Percentiles rank a stretch among this genome's conserved stretches.
These are phyloP conservation scores for Exsudoporus frostii DNA, from an alignment of 768 basidiomycete genomes.

Conservation along the genomic window DNA sequence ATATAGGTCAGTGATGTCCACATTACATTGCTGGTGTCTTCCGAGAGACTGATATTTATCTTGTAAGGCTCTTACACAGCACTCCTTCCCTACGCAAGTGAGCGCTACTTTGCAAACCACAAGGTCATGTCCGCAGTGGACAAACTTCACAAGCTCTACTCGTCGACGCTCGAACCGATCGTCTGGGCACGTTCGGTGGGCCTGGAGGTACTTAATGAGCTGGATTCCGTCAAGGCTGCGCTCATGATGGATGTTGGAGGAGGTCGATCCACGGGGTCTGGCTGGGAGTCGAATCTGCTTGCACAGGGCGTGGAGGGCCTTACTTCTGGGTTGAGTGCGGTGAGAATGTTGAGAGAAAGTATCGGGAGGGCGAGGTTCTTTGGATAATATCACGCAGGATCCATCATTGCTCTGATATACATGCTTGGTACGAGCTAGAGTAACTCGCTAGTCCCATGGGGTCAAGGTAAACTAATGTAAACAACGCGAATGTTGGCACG, in stretches of 20 bases:
- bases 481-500: conserved; percentile 18
- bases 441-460: neutral
- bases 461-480: conserved; percentile 12
- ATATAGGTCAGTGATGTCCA: conserved; percentile 60
- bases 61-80: conserved; percentile 67
- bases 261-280: conserved; percentile 20
- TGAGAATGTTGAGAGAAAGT: conserved; percentile 25
- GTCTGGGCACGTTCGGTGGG: conserved; percentile 90
- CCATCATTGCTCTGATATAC: too few species aligned
- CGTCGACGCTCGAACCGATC: conserved; percentile 58
- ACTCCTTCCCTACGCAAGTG: conserved; percentile 71
- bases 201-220: conserved; percentile 87
- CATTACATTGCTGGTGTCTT: neutral
- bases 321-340: conserved; percentile 33
- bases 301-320: conserved; percentile 47
- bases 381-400: neutral
- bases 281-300: conserved; percentile 32
- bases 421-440: too few species aligned
- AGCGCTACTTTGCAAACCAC: conserved; percentile 86
- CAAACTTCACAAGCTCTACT: conserved; percentile 87
- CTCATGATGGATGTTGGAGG: conserved; percentile 81
- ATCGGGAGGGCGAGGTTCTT: conserved; percentile 12
- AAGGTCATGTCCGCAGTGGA: conserved; percentile 80
- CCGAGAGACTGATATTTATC: neutral
- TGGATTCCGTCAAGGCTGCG: conserved; percentile 76